A percentile compares a stretch with the other conserved stretches of the same genome.
phyloP scores from a whole-genome alignment of 306 rosid genomes.

The Begonia fuchsioides region DNA sequence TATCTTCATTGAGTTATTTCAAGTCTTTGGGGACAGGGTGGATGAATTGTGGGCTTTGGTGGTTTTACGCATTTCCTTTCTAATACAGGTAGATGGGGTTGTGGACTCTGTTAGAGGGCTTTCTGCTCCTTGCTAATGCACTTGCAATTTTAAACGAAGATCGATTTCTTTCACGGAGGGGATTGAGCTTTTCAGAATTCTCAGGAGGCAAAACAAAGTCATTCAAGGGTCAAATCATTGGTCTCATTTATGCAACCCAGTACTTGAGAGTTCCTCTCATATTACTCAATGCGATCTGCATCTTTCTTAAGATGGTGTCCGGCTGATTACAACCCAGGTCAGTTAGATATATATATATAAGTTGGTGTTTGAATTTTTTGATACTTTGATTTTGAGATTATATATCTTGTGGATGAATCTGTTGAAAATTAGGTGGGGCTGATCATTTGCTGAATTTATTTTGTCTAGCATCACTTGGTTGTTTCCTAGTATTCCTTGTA shows the following conservation, averaged over 20 bases:
- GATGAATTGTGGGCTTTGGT: too few species aligned
- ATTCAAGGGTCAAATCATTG: conserved; percentile 66
- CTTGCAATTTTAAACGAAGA: conserved; percentile 78
- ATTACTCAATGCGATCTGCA: conserved; percentile 45
- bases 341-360: conserved; percentile 7
- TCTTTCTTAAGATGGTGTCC: conserved; percentile 56
- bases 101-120: conserved; percentile 77
- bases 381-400: not conserved
- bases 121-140: conserved; percentile 69
- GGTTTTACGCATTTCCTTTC: too few species aligned
- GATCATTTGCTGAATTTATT: too few species aligned
- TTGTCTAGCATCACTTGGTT: too few species aligned
- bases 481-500: too few species aligned
- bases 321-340: conserved; percentile 49
- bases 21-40: too few species aligned
- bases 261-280: conserved; percentile 76
- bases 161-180: conserved; percentile 71
- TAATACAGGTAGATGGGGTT: conserved; percentile 44
- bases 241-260: conserved; percentile 74
- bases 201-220: conserved; percentile 64
- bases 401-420: too few species aligned
- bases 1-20: too few species aligned
- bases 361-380: conserved; percentile 44
- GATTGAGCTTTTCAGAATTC: conserved; percentile 64
- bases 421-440: too few species aligned